Evolutionary conservation across 495 filamentous ascomycete genomes (phyloP).

Genomic region (Hypoxylon intermedium): DNA sequence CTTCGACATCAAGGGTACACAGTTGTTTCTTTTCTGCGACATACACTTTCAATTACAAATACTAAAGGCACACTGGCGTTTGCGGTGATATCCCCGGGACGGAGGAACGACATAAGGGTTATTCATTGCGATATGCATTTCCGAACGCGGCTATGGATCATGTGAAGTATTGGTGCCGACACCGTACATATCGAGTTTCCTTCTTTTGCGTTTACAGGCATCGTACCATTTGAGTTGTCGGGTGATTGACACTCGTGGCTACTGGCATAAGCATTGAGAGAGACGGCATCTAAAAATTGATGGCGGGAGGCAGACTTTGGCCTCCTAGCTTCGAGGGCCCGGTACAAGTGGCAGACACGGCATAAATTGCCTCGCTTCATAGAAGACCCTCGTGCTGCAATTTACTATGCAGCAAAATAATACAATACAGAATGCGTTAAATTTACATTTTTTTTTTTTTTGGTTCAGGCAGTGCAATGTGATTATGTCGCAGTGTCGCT

Average conservation of each 20-base stretch:
- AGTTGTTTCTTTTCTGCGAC: constrained; percentile 3
- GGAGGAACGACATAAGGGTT: constrained; percentile 8
- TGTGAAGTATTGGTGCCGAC: constrained; percentile 37
- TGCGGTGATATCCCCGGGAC: constrained; percentile 28
- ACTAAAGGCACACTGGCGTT: constrained; percentile 29
- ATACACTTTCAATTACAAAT: constrained; percentile 21
- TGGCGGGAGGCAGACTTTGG: not conserved
- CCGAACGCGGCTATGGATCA: constrained; percentile 27
- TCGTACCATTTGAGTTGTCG: constrained; percentile 19
- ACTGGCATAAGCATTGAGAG: constrained; percentile 29
- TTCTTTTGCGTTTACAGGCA: constrained; percentile 11
- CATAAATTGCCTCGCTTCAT: not conserved
- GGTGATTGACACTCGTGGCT: constrained; percentile 11
- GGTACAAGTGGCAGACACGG: not conserved
- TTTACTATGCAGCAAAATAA: not conserved
- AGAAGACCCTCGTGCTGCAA: not conserved
- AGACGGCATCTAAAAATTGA: constrained; percentile 4
- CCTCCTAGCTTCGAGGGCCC: not conserved
- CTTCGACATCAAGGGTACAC: not conserved
- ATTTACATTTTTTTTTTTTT: not conserved
- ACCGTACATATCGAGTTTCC: constrained; percentile 32
- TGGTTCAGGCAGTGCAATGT: constrained; percentile 2
- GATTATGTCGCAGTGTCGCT: not conserved
- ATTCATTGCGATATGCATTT: constrained; percentile 21
- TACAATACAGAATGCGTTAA: constrained; percentile 28